Evolutionary conservation across 1,284 basidiomycete genomes (phyloP).

Genomic region (Moesziomyces aphidis): DNA sequence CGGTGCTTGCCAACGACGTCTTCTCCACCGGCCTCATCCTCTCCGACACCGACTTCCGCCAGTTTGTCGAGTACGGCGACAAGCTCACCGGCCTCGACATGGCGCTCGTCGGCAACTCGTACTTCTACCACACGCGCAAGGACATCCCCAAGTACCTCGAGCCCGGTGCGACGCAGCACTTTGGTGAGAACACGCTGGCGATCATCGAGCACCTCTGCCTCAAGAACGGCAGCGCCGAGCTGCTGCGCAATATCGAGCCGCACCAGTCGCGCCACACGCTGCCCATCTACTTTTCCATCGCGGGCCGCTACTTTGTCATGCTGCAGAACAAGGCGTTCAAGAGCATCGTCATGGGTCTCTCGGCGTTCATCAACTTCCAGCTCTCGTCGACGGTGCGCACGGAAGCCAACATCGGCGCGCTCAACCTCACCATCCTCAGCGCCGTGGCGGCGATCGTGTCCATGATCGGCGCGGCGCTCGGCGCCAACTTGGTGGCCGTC

Average conservation of each 20-base stretch:
- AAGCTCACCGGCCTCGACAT: constrained; percentile 74
- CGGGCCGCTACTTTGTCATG: constrained; percentile 70
- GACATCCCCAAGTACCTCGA: constrained; percentile 85
- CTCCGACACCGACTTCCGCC: constrained; percentile 72
- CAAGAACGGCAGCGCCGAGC: constrained; percentile 69
- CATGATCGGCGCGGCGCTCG: constrained; percentile 71
- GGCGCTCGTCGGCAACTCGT: constrained; percentile 92
- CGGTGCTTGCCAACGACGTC: constrained; percentile 90
- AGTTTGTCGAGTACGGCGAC: constrained; percentile 87
- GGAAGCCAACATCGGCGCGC: constrained; percentile 59
- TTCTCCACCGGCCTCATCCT: constrained; percentile 92
- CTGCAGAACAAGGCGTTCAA: constrained; percentile 70
- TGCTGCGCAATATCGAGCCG: constrained; percentile 44
- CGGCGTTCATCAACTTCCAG: constrained; percentile 60
- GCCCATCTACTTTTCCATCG: constrained; percentile 75
- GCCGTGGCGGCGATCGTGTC: constrained; percentile 47
- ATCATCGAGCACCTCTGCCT: constrained; percentile 79
- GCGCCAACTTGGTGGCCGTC: constrained; percentile 79
- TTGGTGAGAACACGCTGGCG: constrained; percentile 89
- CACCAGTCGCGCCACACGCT: constrained; percentile 71
- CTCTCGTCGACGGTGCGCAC: constrained; percentile 65
- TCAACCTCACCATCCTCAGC: constrained; percentile 52
- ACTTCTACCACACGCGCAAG: constrained; percentile 90
- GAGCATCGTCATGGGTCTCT: constrained; percentile 61
- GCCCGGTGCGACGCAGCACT: constrained; percentile 83